Base-by-base conservation (phyloP, 768 basidiomycete species). In the Suillus decipiens region DNA sequence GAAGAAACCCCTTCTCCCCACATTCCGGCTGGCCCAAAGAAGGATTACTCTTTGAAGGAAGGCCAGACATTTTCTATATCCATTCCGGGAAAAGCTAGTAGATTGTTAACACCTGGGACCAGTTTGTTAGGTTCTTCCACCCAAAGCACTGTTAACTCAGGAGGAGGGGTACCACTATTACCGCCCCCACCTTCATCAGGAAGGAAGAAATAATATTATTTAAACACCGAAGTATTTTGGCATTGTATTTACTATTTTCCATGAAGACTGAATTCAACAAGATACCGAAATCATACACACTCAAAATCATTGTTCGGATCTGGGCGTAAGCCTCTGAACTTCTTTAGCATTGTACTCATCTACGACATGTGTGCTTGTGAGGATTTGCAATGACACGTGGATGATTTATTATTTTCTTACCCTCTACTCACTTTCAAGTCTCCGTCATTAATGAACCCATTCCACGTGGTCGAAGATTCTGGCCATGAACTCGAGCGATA, bases 11-110 rank as follows among this genome's bases (percentile, higher is more conserved):
- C 84, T 1, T 89, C 90, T n/a, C 87, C 91, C 10, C 84, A 89
- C 67, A 68, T 90, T 61, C 89, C 93, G 14, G 64, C 82, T 10
- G 93, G 89, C 11, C 92, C 93, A 2, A 95, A 94, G 81, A 93
- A 93, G 75, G 95, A 98, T 68, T 97, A 95, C 76, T 91, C 90
- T 43, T 77, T 98, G 68, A 97, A 96, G 74, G 93, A 95, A 68
- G 95, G 95, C 10, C 93, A 98, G 73, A 97, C 95, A 0, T 96
- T 98, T 75, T 89, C 90, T 5, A 96, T 98, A 67, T 80, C 86
- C 39, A 93, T 97, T 63, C 96, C 95, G 8, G 94, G 95, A n/a
- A 86, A 89, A 60, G 78, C 75, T 61, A 83, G 82, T 72, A 64
- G 76, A 19, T 65, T 75, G 7, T 41, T 17, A 41, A 76, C 71